phyloP scores from a whole-genome alignment of 2,329 filamentous ascomycete species.

The Aspergillus eucalypticola region DNA sequence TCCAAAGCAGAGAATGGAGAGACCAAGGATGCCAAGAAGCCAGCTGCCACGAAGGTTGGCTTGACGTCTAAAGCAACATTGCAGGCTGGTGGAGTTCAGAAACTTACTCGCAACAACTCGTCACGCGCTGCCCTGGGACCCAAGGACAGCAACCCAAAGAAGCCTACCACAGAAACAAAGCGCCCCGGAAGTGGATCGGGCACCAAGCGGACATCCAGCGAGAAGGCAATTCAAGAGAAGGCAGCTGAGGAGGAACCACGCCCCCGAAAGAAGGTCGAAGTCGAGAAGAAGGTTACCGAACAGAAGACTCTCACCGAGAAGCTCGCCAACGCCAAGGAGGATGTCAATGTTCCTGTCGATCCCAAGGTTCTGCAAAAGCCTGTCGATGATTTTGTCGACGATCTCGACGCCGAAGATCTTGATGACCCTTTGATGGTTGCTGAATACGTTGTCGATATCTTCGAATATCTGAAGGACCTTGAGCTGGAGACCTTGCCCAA shows the following conservation, averaged over 20 bases:
- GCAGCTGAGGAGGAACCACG: constrained; percentile 59
- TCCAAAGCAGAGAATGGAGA: constrained; percentile 66
- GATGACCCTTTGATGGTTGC: constrained; percentile 97
- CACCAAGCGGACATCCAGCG: constrained; percentile 66
- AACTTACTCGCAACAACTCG: constrained; percentile 61
- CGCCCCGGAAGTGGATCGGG: constrained; percentile 72
- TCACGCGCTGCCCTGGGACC: constrained; percentile 63
- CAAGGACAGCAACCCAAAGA: constrained; percentile 67
- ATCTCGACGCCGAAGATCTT: constrained; percentile 82
- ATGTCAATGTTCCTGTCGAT: constrained; percentile 29
- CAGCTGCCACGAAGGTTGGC: constrained; percentile 60
- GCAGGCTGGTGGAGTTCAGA: constrained; percentile 80
- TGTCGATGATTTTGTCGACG: constrained; percentile 40
- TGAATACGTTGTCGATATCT: constrained; percentile 96
- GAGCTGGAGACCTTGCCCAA: constrained; percentile 82
- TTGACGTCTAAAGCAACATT: constrained; percentile 75
- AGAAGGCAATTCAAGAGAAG: constrained; percentile 63
- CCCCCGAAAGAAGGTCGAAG: constrained; percentile 64
- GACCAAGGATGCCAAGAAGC: constrained; percentile 71
- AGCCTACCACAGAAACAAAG: constrained; percentile 64
- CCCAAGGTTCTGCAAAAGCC: constrained; percentile 45
- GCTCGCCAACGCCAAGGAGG: constrained; percentile 34
- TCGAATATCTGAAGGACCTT: constrained; percentile 88
- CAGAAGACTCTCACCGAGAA: constrained; percentile 31
- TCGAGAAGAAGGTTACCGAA: constrained; percentile 48